Percentiles rank a stretch among this genome's conserved stretches.
These are phyloP conservation scores for Alnus rubra DNA, from an alignment of 306 rosid genomes.

Conservation along the genomic window DNA sequence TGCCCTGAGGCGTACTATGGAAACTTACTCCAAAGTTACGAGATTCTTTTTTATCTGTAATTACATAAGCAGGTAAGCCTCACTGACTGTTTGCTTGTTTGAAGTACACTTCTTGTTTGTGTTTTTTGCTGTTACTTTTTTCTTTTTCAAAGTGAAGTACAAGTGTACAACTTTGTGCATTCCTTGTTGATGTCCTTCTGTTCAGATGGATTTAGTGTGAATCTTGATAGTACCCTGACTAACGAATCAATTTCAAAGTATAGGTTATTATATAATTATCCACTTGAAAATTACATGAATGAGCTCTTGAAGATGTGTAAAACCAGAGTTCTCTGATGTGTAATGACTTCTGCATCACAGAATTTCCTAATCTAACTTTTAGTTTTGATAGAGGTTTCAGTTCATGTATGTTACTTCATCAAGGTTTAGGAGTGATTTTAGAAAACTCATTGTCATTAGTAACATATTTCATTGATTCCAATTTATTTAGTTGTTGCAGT, in stretches of 20 bases:
- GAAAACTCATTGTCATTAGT: background rate
- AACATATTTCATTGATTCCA: background rate
- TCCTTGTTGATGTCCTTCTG: background rate
- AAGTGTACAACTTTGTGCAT: background rate
- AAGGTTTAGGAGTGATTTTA: background rate
- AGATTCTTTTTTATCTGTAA: slow-evolving; percentile 95
- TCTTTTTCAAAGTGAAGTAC: background rate
- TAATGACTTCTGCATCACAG: background rate
- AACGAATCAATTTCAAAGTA: background rate
- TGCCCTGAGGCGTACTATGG: slow-evolving; percentile 95
- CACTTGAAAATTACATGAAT: background rate
- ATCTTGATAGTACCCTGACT: background rate
- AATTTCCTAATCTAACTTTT: background rate
- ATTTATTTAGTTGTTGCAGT: background rate
- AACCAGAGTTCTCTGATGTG: background rate
- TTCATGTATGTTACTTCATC: background rate
- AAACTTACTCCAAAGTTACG: slow-evolving; percentile 89
- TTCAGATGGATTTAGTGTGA: background rate
- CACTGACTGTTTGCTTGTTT: background rate
- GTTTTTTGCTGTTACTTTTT: background rate
- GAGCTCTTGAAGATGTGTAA: background rate
- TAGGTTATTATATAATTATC: background rate
- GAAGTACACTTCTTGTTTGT: background rate
- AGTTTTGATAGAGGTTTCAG: background rate
- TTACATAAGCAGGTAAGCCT: slow-evolving; percentile 81